phyloP scores from a whole-genome alignment of 805 yeast species.

The Brettanomyces anomalus region DNA sequence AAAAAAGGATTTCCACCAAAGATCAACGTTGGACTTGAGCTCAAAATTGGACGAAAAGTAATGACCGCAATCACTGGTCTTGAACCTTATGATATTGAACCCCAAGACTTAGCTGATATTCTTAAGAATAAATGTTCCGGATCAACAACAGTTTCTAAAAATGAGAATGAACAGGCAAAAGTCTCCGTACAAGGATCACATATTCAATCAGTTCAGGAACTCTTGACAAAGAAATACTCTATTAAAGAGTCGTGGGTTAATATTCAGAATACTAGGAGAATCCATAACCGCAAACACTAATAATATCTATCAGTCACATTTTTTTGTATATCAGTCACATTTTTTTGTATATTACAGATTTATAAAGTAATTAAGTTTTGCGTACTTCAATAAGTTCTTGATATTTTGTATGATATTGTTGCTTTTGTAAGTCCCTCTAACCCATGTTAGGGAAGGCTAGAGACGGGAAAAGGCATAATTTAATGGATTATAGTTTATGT shows the following conservation, averaged over 20 bases:
- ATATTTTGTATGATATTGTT: too few species aligned
- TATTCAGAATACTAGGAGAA: background rate
- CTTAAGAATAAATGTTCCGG: conserved; percentile 81
- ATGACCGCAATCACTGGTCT: conserved; percentile 66
- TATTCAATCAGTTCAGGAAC: conserved; percentile 47
- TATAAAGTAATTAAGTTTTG: too few species aligned
- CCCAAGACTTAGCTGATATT: conserved; percentile 56
- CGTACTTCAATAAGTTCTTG: too few species aligned
- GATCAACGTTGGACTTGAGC: conserved; percentile 55
- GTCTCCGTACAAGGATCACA: conserved; percentile 92
- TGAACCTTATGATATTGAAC: conserved; percentile 57
- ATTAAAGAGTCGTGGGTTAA: conserved; percentile 49
- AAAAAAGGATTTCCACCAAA: conserved; percentile 61
- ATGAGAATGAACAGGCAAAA: conserved; percentile 46
- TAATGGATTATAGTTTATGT: too few species aligned
- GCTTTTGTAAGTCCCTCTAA: too few species aligned
- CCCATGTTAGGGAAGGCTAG: too few species aligned
- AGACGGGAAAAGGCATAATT: too few species aligned
- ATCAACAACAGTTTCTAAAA: conserved; percentile 65
- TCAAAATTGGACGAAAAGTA: conserved; percentile 72
- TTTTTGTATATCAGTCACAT: too few species aligned
- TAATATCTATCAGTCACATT: too few species aligned
- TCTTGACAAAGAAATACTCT: conserved; percentile 50
- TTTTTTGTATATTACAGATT: too few species aligned
- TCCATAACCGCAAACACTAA: too few species aligned